These are phyloP conservation scores for Rhypophila decipiens DNA, from an alignment of 495 filamentous ascomycete species.

Conservation along the genomic window DNA sequence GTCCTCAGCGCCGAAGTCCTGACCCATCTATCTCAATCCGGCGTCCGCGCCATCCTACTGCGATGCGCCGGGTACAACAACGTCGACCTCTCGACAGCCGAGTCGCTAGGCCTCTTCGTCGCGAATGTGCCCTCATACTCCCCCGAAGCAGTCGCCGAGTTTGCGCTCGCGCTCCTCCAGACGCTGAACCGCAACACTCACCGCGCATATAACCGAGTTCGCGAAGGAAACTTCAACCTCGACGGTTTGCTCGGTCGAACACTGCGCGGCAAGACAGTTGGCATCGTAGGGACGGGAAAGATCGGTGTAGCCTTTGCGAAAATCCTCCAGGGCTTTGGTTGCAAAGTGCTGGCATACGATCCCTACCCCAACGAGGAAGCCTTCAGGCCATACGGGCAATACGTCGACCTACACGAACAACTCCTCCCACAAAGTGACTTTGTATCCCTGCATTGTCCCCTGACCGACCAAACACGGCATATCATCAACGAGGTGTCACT, in stretches of 20 bases:
- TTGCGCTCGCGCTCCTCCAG: conserved; percentile 59
- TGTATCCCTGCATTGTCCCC: conserved; percentile 59
- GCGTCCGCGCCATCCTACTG: conserved; percentile 53
- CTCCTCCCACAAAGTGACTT: conserved; percentile 53
- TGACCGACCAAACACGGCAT: conserved; percentile 52
- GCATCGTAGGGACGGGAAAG: conserved; percentile 48
- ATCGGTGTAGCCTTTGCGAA: conserved; percentile 46
- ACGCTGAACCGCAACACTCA: conserved; percentile 67
- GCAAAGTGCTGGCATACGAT: conserved; percentile 54
- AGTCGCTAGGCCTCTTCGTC: conserved; percentile 54
- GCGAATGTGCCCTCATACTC: conserved; percentile 64
- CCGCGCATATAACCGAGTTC: conserved; percentile 64
- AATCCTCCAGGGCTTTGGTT: conserved; percentile 59
- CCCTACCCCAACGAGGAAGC: conserved; percentile 42
- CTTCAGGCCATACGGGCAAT: conserved; percentile 44
- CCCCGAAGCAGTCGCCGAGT: conserved; percentile 68
- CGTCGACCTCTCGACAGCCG: conserved; percentile 52
- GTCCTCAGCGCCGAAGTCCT: conserved; percentile 46
- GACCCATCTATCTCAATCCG: conserved; percentile 35
- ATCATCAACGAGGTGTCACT: conserved; percentile 53
- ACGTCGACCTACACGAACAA: conserved; percentile 49
- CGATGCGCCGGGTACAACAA: conserved; percentile 70
- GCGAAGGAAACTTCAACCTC: conserved; percentile 65
- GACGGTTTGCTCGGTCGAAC: conserved; percentile 58
- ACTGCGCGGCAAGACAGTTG: conserved; percentile 55